Evolutionary conservation across 352 stramenopile genomes (phyloP).

Genomic region (Globisporangium barbulae): DNA sequence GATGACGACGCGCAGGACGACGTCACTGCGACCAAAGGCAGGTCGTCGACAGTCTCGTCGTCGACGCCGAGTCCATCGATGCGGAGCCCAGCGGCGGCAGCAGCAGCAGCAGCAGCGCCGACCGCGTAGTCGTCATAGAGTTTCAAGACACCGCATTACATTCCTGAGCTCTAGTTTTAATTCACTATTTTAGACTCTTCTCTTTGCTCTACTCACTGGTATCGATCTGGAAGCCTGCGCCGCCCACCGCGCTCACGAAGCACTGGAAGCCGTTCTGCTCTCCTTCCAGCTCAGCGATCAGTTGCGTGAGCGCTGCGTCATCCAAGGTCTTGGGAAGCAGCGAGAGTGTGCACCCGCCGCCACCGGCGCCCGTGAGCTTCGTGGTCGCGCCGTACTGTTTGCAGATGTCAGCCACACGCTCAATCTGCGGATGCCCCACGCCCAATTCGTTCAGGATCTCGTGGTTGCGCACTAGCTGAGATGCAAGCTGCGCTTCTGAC

Average conservation of each 20-base stretch:
- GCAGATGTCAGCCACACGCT: constrained; percentile 68
- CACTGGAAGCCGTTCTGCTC: constrained; percentile 43
- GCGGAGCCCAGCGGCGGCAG: background rate
- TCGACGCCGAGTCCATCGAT: background rate
- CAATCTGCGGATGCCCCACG: constrained; percentile 83
- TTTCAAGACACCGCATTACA: background rate
- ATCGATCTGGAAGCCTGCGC: constrained; percentile 35
- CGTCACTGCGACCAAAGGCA: background rate
- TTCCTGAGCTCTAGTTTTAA: constrained; percentile 6
- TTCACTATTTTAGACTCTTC: constrained; percentile 15
- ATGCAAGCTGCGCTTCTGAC: constrained; percentile 37
- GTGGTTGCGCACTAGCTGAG: constrained; percentile 74
- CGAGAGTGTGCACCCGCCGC: constrained; percentile 87
- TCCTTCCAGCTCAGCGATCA: constrained; percentile 46
- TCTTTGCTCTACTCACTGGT: background rate
- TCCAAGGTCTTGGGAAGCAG: constrained; percentile 53
- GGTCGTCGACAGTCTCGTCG: constrained; percentile 5
- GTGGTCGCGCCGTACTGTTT: constrained; percentile 49
- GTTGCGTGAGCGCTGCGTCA: constrained; percentile 30
- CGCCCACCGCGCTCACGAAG: constrained; percentile 56
- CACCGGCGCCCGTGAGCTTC: constrained; percentile 91
- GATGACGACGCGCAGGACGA: background rate
- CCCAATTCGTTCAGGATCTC: constrained; percentile 68
- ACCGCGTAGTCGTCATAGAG: constrained; percentile 6
- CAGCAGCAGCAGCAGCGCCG: background rate